Conservation (phyloP, 441 rosid species). For the Rhodomyrtus psidioides region DNA sequence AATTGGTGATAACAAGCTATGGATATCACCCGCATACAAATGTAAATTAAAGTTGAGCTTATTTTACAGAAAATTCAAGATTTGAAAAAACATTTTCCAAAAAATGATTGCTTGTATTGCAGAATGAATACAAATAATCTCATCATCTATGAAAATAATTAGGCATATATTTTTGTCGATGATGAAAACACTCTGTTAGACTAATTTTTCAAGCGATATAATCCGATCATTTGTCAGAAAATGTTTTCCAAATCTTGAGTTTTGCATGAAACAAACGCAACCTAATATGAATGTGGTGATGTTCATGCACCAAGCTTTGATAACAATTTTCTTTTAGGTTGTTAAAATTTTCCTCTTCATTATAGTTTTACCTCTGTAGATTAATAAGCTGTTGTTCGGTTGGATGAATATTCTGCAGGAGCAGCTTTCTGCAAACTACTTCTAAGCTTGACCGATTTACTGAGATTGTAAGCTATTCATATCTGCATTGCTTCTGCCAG, state of each 20-base stretch:
- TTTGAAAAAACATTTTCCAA: too few relatives aligned
- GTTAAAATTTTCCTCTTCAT: neutral
- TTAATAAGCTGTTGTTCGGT: neutral
- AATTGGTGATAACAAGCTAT: neutral
- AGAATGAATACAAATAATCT: too few relatives aligned
- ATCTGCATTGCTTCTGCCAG: neutral
- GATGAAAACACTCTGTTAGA: too few relatives aligned
- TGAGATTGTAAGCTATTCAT: neutral
- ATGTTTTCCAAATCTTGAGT: too few relatives aligned
- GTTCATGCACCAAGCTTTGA: neutral
- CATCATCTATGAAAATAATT: too few relatives aligned
- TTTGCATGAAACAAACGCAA: too few relatives aligned
- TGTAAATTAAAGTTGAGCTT: neutral
- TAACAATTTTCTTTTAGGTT: neutral
- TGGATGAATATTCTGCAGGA: neutral
- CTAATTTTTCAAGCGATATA: too few relatives aligned
- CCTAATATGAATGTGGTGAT: neutral
- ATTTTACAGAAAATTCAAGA: too few relatives aligned
- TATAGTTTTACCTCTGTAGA: neutral
- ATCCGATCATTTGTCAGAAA: too few relatives aligned
- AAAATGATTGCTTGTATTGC: too few relatives aligned
- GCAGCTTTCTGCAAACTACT: neutral
- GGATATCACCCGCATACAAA: neutral
- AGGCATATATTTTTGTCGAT: too few relatives aligned
- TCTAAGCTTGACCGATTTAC: neutral